phyloP scores from a whole-genome alignment of 2,329 filamentous ascomycete genomes.

The Pseudohalonectria lignicola region DNA sequence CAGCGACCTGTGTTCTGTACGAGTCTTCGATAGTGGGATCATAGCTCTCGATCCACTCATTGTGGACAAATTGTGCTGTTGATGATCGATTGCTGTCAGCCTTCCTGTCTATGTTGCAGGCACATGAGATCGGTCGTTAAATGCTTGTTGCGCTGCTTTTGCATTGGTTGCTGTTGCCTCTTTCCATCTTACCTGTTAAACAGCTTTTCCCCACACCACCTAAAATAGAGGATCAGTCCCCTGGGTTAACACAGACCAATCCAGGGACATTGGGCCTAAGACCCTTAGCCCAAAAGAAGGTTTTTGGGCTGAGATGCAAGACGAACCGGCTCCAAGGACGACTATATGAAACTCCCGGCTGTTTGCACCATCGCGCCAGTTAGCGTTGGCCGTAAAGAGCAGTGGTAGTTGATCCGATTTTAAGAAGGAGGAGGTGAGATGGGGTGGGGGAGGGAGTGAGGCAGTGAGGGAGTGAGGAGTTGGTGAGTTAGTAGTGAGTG shows the following conservation, averaged over 20 bases:
- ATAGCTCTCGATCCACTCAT: slow-evolving; percentile 87
- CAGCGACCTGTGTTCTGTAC: slow-evolving; percentile 63
- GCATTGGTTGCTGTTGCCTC: too few relatives aligned
- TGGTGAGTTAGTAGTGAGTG: not conserved
- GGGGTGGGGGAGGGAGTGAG: not conserved
- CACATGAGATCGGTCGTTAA: too few relatives aligned
- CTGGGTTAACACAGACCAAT: slow-evolving; percentile 3
- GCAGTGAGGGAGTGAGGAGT: not conserved
- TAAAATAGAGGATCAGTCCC: slow-evolving; percentile 20
- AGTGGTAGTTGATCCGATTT: not conserved
- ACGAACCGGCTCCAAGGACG: slow-evolving; percentile 66
- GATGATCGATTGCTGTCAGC: too few relatives aligned
- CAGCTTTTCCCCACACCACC: slow-evolving; percentile 90
- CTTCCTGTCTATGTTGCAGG: too few relatives aligned
- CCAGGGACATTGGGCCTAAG: too few relatives aligned
- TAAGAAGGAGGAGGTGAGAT: not conserved
- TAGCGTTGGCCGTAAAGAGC: not conserved
- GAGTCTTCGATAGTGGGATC: slow-evolving; percentile 72
- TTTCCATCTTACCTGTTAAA: slow-evolving; percentile 69
- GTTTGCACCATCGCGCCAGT: not conserved
- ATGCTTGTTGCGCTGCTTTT: too few relatives aligned
- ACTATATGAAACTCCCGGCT: slow-evolving; percentile 76
- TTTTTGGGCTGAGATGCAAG: too few relatives aligned
- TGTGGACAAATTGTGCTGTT: slow-evolving; percentile 81
- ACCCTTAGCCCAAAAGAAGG: slow-evolving; percentile 7